Conservation (phyloP, 495 filamentous ascomycete genomes). For the Cetradonia linearis region DNA sequence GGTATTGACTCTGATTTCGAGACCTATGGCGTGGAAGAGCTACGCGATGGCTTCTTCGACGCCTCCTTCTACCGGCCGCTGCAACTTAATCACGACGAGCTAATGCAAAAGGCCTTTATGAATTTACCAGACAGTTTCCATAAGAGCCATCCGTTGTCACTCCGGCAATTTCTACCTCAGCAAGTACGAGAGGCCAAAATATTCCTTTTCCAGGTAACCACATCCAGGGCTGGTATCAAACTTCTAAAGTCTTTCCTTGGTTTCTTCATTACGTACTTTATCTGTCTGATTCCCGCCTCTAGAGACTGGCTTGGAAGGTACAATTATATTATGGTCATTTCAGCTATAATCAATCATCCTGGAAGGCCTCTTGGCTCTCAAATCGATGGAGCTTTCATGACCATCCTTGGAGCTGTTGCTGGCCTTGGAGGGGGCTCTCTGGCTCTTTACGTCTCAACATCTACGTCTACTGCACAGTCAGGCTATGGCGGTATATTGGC, state of each 20-base stretch:
- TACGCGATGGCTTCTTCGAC: slow-evolving; percentile 52
- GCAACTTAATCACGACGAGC: slow-evolving; percentile 19
- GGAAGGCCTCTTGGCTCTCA: slow-evolving; percentile 45
- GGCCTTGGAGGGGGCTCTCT: slow-evolving; percentile 47
- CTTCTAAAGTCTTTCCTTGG: slow-evolving; percentile 43
- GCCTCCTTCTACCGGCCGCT: slow-evolving; percentile 42
- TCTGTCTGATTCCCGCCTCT: slow-evolving; percentile 41
- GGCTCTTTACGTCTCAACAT: slow-evolving; percentile 43
- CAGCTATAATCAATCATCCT: slow-evolving; percentile 44
- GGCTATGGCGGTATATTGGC: slow-evolving; percentile 46
- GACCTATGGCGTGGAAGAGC: slow-evolving; percentile 44
- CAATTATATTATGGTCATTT: slow-evolving; percentile 43
- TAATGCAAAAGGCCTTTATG: slow-evolving; percentile 30
- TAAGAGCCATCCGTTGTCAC: slow-evolving; percentile 35
- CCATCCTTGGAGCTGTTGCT: slow-evolving; percentile 42
- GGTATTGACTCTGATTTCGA: slow-evolving; percentile 34
- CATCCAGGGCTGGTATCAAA: slow-evolving; percentile 39
- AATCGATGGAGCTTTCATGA: slow-evolving; percentile 44
- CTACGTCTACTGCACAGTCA: slow-evolving; percentile 31
- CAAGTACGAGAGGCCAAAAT: slow-evolving; percentile 34
- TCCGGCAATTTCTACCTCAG: slow-evolving; percentile 36
- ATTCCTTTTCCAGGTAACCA: slow-evolving; percentile 30
- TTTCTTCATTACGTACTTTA: slow-evolving; percentile 43
- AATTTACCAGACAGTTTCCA: slow-evolving; percentile 34
- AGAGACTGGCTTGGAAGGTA: slow-evolving; percentile 40